Percentiles rank a stretch among this genome's conserved stretches.
phyloP scores from a whole-genome alignment of 192 early-diverging fungal genomes.

The Coemansia sp. region DNA sequence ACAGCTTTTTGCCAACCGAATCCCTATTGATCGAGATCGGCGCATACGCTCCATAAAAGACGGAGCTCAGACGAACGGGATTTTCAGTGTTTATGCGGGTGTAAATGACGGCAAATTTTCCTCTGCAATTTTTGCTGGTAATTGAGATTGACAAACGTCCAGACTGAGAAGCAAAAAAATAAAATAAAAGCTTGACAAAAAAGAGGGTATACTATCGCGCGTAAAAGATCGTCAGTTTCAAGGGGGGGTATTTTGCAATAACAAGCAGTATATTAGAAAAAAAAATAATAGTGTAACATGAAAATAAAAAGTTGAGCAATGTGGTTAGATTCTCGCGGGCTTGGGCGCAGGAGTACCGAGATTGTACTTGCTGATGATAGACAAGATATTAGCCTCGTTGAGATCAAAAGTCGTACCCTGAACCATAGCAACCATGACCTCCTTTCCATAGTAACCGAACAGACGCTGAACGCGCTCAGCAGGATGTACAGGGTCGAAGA shows the following conservation, averaged over 20 bases:
- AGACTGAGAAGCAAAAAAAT: background rate
- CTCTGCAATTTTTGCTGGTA: background rate
- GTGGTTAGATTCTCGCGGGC: conserved; percentile 13
- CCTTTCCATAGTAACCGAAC: conserved; percentile 45
- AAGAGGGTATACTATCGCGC: background rate
- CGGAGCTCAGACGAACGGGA: background rate
- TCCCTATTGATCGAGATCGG: background rate
- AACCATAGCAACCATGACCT: conserved; percentile 14
- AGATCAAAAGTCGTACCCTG: conserved; percentile 18
- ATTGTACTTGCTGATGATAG: conserved; percentile 29
- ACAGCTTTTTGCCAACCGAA: no score
- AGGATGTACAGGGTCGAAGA: conserved; percentile 51
- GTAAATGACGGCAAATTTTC: no score
- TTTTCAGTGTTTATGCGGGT: background rate
- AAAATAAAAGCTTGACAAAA: no score
- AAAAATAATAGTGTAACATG: background rate
- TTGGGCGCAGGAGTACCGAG: conserved; percentile 35
- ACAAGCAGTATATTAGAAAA: background rate
- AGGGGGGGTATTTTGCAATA: background rate
- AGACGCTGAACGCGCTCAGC: conserved; percentile 45
- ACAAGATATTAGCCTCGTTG: conserved; percentile 27
- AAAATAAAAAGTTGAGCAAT: background rate
- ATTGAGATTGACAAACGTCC: background rate
- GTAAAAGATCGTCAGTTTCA: background rate
- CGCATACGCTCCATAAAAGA: background rate